Evolutionary conservation across 192 early-diverging fungal species (phyloP).

Genomic region (Linderina pennispora): DNA sequence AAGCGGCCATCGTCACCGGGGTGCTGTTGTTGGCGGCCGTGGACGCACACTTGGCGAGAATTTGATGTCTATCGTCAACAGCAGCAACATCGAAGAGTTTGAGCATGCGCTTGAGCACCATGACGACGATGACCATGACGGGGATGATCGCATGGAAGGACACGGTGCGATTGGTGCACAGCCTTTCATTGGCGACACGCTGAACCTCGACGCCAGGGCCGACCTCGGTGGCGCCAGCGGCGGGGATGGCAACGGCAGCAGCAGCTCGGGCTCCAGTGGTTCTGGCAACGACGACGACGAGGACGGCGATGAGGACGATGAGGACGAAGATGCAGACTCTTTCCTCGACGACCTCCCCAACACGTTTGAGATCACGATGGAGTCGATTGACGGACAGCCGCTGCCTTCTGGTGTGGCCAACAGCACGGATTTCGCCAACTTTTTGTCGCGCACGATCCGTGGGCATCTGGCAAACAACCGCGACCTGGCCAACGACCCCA

Average conservation of each 20-base stretch:
- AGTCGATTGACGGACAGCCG: constrained; percentile 23
- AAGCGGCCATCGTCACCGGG: not conserved
- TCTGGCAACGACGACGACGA: constrained; percentile 8
- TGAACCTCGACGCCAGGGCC: too few relatives aligned
- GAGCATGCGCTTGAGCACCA: constrained; percentile 1
- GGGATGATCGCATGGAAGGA: too few relatives aligned
- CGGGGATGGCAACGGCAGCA: too few relatives aligned
- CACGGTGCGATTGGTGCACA: too few relatives aligned
- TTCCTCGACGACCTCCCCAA: constrained; percentile 23
- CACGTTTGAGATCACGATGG: constrained; percentile 39
- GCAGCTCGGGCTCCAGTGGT: too few relatives aligned
- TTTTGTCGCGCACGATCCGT: constrained; percentile 26
- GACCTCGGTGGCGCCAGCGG: too few relatives aligned
- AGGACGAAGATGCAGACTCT: constrained; percentile 21
- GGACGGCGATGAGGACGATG: constrained; percentile 14
- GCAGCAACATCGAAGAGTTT: not conserved
- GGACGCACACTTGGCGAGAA: constrained; percentile 2
- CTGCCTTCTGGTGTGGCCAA: not conserved
- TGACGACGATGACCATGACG: too few relatives aligned
- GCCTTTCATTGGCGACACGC: too few relatives aligned
- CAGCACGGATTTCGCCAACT: constrained; percentile 9
- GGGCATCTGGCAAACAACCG: constrained; percentile 3
- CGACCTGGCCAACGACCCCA: not conserved
- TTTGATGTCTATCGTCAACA: not conserved
- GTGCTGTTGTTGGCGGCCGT: constrained; percentile 3